phyloP scores from a whole-genome alignment of 441 rosid species.

The Euphorbia celastroides region DNA sequence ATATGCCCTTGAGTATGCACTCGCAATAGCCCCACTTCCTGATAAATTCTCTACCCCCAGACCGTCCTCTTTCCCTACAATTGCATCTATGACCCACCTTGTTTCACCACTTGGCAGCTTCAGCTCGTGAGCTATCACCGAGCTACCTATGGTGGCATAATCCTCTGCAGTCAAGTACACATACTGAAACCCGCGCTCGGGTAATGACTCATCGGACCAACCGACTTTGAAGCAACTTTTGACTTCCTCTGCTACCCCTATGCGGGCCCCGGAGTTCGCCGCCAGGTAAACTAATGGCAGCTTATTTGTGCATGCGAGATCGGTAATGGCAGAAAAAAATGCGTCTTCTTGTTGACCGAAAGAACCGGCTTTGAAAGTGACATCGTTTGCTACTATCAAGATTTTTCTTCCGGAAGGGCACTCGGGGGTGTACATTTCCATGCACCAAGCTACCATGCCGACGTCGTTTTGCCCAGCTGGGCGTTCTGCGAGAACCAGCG shows the following conservation, averaged over 20 bases:
- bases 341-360: conserved; percentile 99
- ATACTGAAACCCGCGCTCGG: conserved; percentile 95
- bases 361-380: conserved; percentile 97
- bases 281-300: conserved; percentile 96
- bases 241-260: conserved; percentile 97
- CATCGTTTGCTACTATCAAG: conserved; percentile 82
- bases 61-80: conserved; percentile 97
- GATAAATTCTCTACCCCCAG: conserved; percentile 95
- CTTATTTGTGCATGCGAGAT: conserved; percentile 86
- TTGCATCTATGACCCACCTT: conserved; percentile 94
- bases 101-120: conserved; percentile 71
- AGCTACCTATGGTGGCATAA: conserved; percentile 56
- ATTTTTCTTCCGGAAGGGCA: conserved; percentile 92
- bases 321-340: conserved; percentile 89
- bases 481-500: conserved; percentile 58
- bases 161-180: conserved; percentile 79
- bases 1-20: conserved; percentile 98
- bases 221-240: conserved; percentile 87
- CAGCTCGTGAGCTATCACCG: conserved; percentile 87
- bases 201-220: conserved; percentile 84
- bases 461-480: conserved; percentile 77
- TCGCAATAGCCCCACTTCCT: conserved; percentile 98
- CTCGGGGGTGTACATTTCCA: conserved; percentile 93
- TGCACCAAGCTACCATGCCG: conserved; percentile 98
- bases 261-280: conserved; percentile 98